A percentile compares a stretch with the other conserved stretches of the same genome.
These are phyloP conservation scores for Parasarocladium wereldwijsianum DNA, from an alignment of 2,329 filamentous ascomycete species.

Conservation along the genomic window DNA sequence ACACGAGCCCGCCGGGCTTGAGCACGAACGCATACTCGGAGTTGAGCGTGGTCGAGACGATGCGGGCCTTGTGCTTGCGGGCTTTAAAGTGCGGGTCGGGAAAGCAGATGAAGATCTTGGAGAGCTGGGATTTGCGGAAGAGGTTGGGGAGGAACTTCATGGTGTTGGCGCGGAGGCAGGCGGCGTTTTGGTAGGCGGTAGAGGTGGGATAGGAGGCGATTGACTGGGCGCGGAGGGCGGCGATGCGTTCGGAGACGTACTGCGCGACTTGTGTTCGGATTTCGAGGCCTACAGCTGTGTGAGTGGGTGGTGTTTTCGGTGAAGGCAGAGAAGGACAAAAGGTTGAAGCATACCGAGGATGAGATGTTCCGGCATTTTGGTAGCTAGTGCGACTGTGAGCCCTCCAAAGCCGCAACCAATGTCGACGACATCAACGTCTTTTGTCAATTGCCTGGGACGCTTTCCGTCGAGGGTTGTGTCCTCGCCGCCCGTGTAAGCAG, in stretches of 20 bases:
- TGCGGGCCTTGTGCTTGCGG: slow-evolving; percentile 91
- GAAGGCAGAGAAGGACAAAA: too few relatives aligned
- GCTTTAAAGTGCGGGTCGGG: slow-evolving; percentile 97
- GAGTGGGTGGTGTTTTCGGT: slow-evolving; percentile 2
- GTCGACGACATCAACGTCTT: slow-evolving; percentile 81
- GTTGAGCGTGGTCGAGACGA: slow-evolving; percentile 76
- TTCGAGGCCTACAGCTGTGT: slow-evolving; percentile 54
- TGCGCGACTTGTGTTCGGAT: slow-evolving; percentile 83
- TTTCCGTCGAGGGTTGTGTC: slow-evolving; percentile 12
- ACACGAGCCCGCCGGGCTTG: slow-evolving; percentile 70
- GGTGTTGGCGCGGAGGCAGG: slow-evolving; percentile 79
- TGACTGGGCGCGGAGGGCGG: slow-evolving; percentile 62
- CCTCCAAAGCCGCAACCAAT: slow-evolving; percentile 97
- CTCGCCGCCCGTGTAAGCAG: slow-evolving; percentile 44
- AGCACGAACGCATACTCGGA: slow-evolving; percentile 89
- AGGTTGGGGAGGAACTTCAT: slow-evolving; percentile 99
- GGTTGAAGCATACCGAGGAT: slow-evolving; percentile 50
- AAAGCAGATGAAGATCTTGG: slow-evolving; percentile 94
- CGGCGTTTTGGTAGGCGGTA: slow-evolving; percentile 65
- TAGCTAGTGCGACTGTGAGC: slow-evolving; percentile 71
- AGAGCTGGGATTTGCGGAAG: slow-evolving; percentile 67
- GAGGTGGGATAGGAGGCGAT: too few relatives aligned
- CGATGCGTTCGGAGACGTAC: slow-evolving; percentile 79
- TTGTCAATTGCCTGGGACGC: slow-evolving; percentile 19
- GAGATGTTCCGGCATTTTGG: slow-evolving; percentile 65